A percentile compares a stretch with the other conserved stretches of the same genome.
Evolutionary conservation across 139 green algal genomes (phyloP).

Genomic region (Chlorella sorokiniana): DNA sequence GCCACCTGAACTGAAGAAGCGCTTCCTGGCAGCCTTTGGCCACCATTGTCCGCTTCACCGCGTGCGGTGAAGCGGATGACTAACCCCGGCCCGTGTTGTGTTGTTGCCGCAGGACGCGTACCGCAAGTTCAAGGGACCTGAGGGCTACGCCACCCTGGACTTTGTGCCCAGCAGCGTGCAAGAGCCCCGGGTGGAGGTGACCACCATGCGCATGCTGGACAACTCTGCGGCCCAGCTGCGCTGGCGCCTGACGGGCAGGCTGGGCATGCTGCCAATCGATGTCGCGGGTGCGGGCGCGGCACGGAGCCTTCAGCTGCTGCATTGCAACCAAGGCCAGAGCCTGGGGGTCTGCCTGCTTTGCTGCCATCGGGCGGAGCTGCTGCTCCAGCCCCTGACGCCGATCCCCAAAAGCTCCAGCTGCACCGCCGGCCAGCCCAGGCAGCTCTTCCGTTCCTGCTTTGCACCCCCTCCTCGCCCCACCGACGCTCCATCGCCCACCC

Average conservation of each 20-base stretch:
- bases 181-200: slow-evolving; percentile 27
- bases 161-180: slow-evolving; percentile 49
- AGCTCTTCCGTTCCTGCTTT: not conserved
- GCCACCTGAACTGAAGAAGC: no score
- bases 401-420: no score
- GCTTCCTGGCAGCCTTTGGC: not conserved
- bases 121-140: slow-evolving; percentile 55
- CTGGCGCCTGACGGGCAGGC: slow-evolving; percentile 56
- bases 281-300: slow-evolving; percentile 30
- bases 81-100: no score
- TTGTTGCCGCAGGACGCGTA: slow-evolving; percentile 65
- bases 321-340: not conserved
- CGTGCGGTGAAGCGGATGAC: no score
- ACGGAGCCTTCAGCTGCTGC: not conserved
- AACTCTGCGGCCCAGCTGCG: slow-evolving; percentile 47
- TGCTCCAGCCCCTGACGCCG: no score
- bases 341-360: no score
- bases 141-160: slow-evolving; percentile 50
- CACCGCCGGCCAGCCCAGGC: no score
- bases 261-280: slow-evolving; percentile 37
- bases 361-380: no score
- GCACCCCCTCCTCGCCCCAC: not conserved
- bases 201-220: slow-evolving; percentile 58
- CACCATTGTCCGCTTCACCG: not conserved
- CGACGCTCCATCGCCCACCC: not conserved